Conservation (phyloP, 169 alveolate species). For the Cryptosporidium felis region DNA sequence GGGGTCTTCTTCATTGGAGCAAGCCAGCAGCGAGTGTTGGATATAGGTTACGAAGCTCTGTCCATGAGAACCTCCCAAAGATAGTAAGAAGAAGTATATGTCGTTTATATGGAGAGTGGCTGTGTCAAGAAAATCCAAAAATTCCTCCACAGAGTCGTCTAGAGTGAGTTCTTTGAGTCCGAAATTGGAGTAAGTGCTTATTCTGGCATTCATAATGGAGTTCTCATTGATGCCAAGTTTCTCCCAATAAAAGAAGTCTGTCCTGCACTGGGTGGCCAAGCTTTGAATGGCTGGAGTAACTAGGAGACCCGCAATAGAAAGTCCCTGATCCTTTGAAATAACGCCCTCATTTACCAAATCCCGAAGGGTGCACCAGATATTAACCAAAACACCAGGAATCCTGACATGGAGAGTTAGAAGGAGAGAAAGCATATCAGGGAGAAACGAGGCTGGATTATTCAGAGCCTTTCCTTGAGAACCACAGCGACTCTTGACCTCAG, state of each 20-base stretch:
- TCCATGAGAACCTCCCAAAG: conserved; percentile 40
- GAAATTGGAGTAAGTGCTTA: neutral
- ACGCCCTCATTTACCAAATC: conserved; percentile 62
- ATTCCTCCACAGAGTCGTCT: conserved; percentile 44
- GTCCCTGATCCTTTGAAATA: conserved; percentile 35
- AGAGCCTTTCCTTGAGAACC: neutral
- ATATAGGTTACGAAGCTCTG: conserved; percentile 36
- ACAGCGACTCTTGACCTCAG: conserved; percentile 5
- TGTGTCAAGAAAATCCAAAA: conserved; percentile 45
- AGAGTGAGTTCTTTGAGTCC: conserved; percentile 41
- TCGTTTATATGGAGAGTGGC: conserved; percentile 56
- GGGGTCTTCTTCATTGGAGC: conserved; percentile 54
- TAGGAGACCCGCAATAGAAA: conserved; percentile 18
- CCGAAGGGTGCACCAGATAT: conserved; percentile 66
- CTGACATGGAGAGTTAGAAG: conserved; percentile 23
- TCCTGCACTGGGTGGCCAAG: conserved; percentile 46
- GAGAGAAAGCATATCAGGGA: conserved; percentile 42
- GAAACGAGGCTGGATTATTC: conserved; percentile 34
- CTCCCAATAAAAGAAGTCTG: conserved; percentile 58
- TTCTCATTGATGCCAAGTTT: conserved; percentile 31
- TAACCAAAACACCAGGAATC: conserved; percentile 53
- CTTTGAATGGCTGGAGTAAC: conserved; percentile 65
- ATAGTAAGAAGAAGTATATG: conserved; percentile 39
- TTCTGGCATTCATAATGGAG: conserved; percentile 42
- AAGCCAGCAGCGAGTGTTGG: conserved; percentile 31